A percentile compares a stretch with the other conserved stretches of the same genome.
Conservation (phyloP, 805 yeast species). For the Grigorovia transvaalensis region DNA sequence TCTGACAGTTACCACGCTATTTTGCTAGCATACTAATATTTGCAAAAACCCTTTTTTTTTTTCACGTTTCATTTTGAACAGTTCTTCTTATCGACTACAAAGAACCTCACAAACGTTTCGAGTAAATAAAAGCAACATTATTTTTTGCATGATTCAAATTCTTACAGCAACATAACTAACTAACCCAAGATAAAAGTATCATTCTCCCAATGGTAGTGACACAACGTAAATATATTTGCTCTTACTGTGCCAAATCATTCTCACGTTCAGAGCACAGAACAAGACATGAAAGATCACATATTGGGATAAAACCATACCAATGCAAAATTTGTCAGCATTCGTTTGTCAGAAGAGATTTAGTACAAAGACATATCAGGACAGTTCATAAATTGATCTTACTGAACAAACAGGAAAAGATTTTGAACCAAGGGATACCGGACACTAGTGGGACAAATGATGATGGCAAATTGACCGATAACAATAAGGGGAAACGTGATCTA, state of each 20-base stretch:
- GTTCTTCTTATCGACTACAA: no score
- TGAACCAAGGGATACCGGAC: background rate
- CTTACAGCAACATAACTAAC: background rate
- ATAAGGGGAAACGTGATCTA: background rate
- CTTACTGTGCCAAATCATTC: slow-evolving; percentile 70
- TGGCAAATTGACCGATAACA: background rate
- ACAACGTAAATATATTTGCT: slow-evolving; percentile 62
- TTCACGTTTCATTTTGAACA: no score
- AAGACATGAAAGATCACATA: slow-evolving; percentile 71
- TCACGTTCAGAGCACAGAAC: slow-evolving; percentile 71
- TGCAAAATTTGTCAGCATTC: slow-evolving; percentile 60
- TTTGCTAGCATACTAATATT: no score
- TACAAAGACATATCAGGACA: slow-evolving; percentile 69
- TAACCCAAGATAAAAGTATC: background rate
- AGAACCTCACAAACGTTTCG: no score
- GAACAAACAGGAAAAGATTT: background rate
- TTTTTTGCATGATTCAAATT: no score
- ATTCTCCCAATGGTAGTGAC: slow-evolving; percentile 21
- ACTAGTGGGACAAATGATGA: background rate
- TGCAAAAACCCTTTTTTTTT: no score
- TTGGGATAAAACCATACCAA: slow-evolving; percentile 70
- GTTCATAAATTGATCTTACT: slow-evolving; percentile 39
- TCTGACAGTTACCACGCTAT: no score
- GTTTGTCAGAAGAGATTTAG: slow-evolving; percentile 67
- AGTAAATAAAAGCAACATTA: no score